Evolutionary conservation across 1,139 yeast species (phyloP).

Genomic region (Yamadazyma pseudoaaseri): DNA sequence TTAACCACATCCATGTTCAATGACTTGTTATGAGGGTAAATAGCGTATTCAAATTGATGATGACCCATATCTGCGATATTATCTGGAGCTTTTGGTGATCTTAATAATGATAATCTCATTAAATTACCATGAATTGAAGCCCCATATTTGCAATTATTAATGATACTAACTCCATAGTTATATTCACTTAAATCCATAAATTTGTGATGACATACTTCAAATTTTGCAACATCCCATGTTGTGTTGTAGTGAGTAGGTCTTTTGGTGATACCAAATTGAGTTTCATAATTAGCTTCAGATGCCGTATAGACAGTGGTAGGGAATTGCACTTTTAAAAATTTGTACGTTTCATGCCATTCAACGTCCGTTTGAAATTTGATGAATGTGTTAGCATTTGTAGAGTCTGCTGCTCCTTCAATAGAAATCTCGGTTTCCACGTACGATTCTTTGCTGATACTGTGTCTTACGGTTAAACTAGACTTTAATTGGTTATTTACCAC

Average conservation of each 20-base stretch:
- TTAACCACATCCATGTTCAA: conserved; percentile 65
- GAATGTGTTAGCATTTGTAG: conserved; percentile 35
- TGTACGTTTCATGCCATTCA: conserved; percentile 84
- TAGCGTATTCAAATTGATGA: conserved; percentile 80
- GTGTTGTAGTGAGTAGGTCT: conserved; percentile 95
- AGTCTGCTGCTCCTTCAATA: conserved; percentile 51
- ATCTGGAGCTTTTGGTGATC: conserved; percentile 91
- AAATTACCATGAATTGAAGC: conserved; percentile 87
- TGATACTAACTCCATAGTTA: conserved; percentile 81
- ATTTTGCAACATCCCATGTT: conserved; percentile 93
- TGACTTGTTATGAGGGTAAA: conserved; percentile 76
- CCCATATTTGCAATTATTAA: conserved; percentile 88
- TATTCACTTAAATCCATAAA: conserved; percentile 89
- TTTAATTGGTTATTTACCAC: conserved; percentile 56
- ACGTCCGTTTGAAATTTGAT: conserved; percentile 64
- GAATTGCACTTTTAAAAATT: conserved; percentile 90
- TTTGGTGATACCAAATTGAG: conserved; percentile 86
- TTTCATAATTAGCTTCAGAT: conserved; percentile 75
- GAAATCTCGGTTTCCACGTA: conserved; percentile 70
- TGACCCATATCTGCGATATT: conserved; percentile 90
- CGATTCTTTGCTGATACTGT: conserved; percentile 55
- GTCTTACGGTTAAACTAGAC: conserved; percentile 60
- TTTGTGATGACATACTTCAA: conserved; percentile 93
- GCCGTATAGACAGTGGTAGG: conserved; percentile 82
- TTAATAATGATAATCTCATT: conserved; percentile 76